A percentile compares a stretch with the other conserved stretches of the same genome.
phyloP scores from a whole-genome alignment of 2,329 filamentous ascomycete species.

The Alternaria infectoria region DNA sequence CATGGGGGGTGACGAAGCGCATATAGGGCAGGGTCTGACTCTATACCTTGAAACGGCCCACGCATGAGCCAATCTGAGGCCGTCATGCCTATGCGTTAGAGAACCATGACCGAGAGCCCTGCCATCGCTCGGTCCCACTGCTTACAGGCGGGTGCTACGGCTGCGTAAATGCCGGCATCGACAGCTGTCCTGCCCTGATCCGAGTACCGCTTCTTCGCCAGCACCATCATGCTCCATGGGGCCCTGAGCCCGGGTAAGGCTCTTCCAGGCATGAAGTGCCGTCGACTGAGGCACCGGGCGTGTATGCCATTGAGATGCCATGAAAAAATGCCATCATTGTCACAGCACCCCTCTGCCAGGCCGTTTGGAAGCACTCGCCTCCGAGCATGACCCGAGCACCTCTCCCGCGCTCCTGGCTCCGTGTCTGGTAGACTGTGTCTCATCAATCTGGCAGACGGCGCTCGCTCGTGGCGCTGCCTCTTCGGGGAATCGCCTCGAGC shows the following conservation, averaged over 20 bases:
- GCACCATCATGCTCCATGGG: conserved; percentile 33
- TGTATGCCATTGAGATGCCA: conserved; percentile 20
- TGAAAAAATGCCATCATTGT: conserved; percentile 4
- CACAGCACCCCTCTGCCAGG: not conserved
- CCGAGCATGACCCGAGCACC: conserved; percentile 31
- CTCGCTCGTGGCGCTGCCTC: conserved; percentile 41
- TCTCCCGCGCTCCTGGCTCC: conserved; percentile 37
- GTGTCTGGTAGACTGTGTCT: conserved; percentile 30
- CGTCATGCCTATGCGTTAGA: conserved; percentile 47
- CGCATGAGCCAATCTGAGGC: conserved; percentile 50
- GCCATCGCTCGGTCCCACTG: conserved; percentile 34
- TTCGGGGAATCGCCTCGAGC: conserved; percentile 40
- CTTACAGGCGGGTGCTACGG: conserved; percentile 47
- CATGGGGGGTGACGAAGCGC: conserved; percentile 43
- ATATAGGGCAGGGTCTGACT: conserved; percentile 44
- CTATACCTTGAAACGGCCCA: conserved; percentile 50
- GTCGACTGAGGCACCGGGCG: conserved; percentile 28
- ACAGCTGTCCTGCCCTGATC: conserved; percentile 39
- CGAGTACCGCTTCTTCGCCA: conserved; percentile 34
- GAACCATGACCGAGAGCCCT: conserved; percentile 34
- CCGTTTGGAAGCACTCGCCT: conserved; percentile 14
- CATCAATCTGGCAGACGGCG: conserved; percentile 44
- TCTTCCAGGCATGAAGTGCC: conserved; percentile 39
- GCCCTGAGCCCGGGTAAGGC: conserved; percentile 29
- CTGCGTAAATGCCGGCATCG: conserved; percentile 43